Conservation (phyloP, 2,329 filamentous ascomycete species). For the Coniella lustricola region DNA sequence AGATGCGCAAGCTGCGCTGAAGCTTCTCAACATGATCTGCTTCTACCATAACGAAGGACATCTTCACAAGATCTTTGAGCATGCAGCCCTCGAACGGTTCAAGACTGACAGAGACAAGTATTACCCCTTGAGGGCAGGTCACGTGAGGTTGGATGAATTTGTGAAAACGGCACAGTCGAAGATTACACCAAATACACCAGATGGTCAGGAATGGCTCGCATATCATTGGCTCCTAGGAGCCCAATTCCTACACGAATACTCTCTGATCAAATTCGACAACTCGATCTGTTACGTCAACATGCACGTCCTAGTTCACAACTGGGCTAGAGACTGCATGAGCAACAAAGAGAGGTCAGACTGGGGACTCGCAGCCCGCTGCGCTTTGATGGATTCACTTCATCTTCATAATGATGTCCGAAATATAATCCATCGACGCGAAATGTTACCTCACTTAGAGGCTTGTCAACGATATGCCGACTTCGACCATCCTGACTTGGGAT, state of each 20-base stretch:
- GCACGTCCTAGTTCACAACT: constrained; percentile 21
- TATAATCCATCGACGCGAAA: neutral
- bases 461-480: neutral
- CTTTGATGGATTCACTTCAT: constrained; percentile 5
- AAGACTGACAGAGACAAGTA: neutral
- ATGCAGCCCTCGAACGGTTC: constrained; percentile 12
- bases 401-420: neutral
- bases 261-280: constrained; percentile 16
- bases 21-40: constrained; percentile 21
- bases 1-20: constrained; percentile 18
- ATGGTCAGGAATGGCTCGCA: constrained; percentile 8
- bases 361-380: neutral
- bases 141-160: neutral
- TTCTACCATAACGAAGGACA: constrained; percentile 24
- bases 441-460: neutral
- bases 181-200: constrained; percentile 3
- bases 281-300: constrained; percentile 13
- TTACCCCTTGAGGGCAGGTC: neutral
- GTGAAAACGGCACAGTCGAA: constrained; percentile 3
- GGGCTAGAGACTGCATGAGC: constrained; percentile 17
- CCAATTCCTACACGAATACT: constrained; percentile 14
- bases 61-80: constrained; percentile 13
- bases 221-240: neutral
- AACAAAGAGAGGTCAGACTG: neutral
- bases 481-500: neutral